A percentile compares a stretch with the other conserved stretches of the same genome.
Conservation (phyloP, 352 stramenopile species). For the Pythium angustatum region DNA sequence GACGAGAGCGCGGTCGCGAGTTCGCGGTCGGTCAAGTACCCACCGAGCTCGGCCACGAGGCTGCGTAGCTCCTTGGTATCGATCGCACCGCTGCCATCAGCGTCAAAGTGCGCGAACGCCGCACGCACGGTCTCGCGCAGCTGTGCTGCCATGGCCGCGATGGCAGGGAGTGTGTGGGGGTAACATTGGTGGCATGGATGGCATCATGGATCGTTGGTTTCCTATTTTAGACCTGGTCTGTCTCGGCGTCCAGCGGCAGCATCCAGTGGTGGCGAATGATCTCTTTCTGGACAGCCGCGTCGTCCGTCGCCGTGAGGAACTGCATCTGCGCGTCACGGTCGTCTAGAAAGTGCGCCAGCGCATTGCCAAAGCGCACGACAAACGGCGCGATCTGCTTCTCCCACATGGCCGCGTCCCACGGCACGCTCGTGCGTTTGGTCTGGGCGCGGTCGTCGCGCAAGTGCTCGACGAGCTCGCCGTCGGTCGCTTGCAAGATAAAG, state of each 20-base stretch:
- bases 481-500: conserved; percentile 62
- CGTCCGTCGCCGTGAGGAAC: conserved; percentile 47
- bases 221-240: background rate
- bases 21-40: conserved; percentile 49
- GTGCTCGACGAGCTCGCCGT: conserved; percentile 84
- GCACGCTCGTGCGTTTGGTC: conserved; percentile 73
- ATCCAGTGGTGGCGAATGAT: conserved; percentile 78
- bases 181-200: background rate
- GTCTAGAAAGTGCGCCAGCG: conserved; percentile 77
- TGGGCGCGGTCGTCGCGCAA: conserved; percentile 51
- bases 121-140: conserved; percentile 52
- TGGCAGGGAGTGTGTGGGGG: background rate
- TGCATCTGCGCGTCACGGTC: conserved; percentile 50
- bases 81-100: conserved; percentile 55
- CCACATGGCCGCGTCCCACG: conserved; percentile 71
- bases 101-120: conserved; percentile 64
- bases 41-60: conserved; percentile 59
- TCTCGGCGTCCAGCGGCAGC: conserved; percentile 20
- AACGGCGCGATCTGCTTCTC: conserved; percentile 62
- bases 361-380: conserved; percentile 65
- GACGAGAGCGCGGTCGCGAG: conserved; percentile 28
- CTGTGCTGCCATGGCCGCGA: conserved; percentile 25
- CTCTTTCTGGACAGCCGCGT: conserved; percentile 51
- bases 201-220: background rate
- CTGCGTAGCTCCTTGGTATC: conserved; percentile 46